A percentile compares a stretch with the other conserved stretches of the same genome.
phyloP scores from a whole-genome alignment of 495 filamentous ascomycete species.

The Penicillium samsonianum region DNA sequence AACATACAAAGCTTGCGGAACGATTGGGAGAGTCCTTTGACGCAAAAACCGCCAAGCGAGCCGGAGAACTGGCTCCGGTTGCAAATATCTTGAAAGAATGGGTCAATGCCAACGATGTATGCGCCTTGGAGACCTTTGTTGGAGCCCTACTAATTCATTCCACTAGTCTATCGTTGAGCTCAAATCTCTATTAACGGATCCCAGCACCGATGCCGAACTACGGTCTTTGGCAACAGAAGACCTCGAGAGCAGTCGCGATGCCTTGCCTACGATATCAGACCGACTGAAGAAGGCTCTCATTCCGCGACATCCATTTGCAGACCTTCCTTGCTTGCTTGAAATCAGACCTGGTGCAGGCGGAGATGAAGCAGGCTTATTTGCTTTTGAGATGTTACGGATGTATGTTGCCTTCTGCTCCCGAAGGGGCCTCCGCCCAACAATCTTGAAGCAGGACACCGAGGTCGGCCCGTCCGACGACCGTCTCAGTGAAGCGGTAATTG shows the following conservation, averaged over 20 bases:
- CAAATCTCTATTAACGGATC: constrained; percentile 57
- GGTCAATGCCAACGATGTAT: constrained; percentile 48
- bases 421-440: constrained; percentile 57
- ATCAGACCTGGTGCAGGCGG: constrained; percentile 93
- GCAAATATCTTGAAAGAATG: constrained; percentile 68
- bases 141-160: constrained; percentile 5
- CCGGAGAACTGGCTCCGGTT: constrained; percentile 73
- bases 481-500: constrained; percentile 81
- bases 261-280: constrained; percentile 59
- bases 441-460: constrained; percentile 59
- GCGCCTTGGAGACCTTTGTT: neutral
- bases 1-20: constrained; percentile 65
- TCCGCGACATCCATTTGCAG: constrained; percentile 89
- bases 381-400: constrained; percentile 84
- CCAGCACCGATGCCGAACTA: constrained; percentile 62
- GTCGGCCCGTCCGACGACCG: constrained; percentile 59
- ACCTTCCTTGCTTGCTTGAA: constrained; percentile 87
- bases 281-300: constrained; percentile 74
- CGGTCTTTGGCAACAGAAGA: constrained; percentile 76
- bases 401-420: constrained; percentile 76
- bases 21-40: constrained; percentile 67
- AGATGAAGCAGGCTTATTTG: constrained; percentile 86
- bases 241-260: constrained; percentile 59
- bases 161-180: constrained; percentile 59
- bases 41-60: constrained; percentile 67